Conservation (phyloP, 1,284 basidiomycete species). For the Wolfiporia cocos region DNA sequence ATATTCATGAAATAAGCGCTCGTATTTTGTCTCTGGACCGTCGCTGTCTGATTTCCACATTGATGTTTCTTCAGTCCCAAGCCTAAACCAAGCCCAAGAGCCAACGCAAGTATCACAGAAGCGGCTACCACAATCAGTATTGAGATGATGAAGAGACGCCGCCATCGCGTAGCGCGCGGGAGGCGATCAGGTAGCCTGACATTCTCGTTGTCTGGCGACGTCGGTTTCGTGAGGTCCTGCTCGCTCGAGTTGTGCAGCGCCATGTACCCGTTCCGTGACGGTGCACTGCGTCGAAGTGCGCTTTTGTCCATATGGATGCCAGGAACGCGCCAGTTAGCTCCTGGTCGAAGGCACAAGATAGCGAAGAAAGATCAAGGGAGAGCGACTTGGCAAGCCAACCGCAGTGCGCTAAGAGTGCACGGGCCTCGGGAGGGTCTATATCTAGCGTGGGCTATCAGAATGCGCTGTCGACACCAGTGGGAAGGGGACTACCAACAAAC, state of each 20-base stretch:
- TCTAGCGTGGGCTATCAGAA: no score
- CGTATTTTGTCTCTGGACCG: constrained; percentile 13
- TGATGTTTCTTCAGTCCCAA: constrained; percentile 23
- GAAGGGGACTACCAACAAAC: no score
- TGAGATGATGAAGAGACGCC: not conserved
- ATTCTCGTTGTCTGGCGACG: not conserved
- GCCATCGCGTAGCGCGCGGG: constrained; percentile 1
- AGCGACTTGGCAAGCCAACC: no score
- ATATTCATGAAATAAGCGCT: constrained; percentile 21
- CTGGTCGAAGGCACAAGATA: no score
- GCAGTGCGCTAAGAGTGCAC: no score
- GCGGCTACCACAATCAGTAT: not conserved
- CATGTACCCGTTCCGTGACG: not conserved
- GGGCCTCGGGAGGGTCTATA: no score
- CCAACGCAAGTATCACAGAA: constrained; percentile 23
- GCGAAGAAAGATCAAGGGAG: no score
- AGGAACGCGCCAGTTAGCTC: no score
- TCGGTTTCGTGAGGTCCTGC: not conserved
- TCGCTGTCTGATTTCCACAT: constrained; percentile 2
- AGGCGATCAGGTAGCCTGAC: not conserved
- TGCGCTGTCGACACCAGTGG: no score
- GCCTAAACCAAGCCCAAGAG: constrained; percentile 35
- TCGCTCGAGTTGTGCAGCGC: not conserved
- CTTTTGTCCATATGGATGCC: no score
- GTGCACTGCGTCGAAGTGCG: not conserved